A percentile compares a stretch with the other conserved stretches of the same genome.
phyloP scores from a whole-genome alignment of 805 yeast species.

The Candida andamanensis region DNA sequence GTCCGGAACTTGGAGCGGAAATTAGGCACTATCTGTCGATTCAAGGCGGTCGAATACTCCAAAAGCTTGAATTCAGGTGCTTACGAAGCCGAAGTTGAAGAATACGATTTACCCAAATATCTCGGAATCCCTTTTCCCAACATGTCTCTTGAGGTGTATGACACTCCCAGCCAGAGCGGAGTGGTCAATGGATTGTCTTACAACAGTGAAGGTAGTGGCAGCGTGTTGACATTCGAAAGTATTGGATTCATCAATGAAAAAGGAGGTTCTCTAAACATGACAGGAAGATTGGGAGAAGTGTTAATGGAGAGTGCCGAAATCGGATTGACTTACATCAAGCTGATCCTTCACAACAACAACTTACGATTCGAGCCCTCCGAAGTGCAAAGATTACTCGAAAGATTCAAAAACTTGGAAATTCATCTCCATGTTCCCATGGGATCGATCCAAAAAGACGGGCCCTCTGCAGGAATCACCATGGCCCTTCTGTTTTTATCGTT shows the following conservation, averaged over 20 bases:
- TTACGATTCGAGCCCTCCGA: slow-evolving; percentile 27
- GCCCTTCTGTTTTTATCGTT: slow-evolving; percentile 43
- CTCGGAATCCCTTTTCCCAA: slow-evolving; percentile 59
- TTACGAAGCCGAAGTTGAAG: slow-evolving; percentile 40
- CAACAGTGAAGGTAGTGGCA: slow-evolving; percentile 82
- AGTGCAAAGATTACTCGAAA: slow-evolving; percentile 29
- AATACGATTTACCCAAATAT: slow-evolving; percentile 58
- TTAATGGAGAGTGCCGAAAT: slow-evolving; percentile 77
- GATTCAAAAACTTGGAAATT: slow-evolving; percentile 52
- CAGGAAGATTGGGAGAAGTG: slow-evolving; percentile 81
- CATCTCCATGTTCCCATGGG: slow-evolving; percentile 49
- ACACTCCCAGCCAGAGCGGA: slow-evolving; percentile 41
- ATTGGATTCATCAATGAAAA: slow-evolving; percentile 50
- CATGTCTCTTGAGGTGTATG: slow-evolving; percentile 23
- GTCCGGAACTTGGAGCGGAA: slow-evolving; percentile 75
- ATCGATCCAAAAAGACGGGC: slow-evolving; percentile 44
- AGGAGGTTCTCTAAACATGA: slow-evolving; percentile 48
- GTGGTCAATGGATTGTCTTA: slow-evolving; percentile 86
- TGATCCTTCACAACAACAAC: slow-evolving; percentile 37
- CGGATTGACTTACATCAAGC: slow-evolving; percentile 67
- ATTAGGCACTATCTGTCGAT: slow-evolving; percentile 72
- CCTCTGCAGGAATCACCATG: slow-evolving; percentile 47
- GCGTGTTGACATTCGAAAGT: slow-evolving; percentile 74
- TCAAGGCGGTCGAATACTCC: slow-evolving; percentile 70
- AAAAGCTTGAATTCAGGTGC: slow-evolving; percentile 17